phyloP scores from a whole-genome alignment of 306 rosid genomes.

The Cyclanthera cordifolia region DNA sequence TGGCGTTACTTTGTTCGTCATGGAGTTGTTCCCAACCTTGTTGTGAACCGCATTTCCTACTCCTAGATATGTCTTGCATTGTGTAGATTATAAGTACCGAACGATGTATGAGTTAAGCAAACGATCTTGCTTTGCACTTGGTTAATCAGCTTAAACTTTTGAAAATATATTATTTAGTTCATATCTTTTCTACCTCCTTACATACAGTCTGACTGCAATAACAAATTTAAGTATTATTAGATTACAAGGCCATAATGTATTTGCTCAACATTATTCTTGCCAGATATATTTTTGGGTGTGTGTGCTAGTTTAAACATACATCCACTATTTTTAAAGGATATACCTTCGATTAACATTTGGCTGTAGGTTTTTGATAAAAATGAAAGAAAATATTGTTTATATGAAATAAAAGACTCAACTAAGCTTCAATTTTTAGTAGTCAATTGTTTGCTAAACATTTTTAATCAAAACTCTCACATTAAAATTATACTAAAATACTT shows the following conservation, averaged over 20 bases:
- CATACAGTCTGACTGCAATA: no score
- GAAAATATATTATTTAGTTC: not conserved
- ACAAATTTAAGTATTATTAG: no score
- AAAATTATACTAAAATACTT: no score
- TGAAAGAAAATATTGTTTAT: no score
- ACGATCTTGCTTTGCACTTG: not conserved
- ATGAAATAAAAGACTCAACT: no score
- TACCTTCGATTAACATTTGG: no score
- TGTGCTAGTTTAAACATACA: no score
- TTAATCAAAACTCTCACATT: no score
- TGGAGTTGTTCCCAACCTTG: constrained; percentile 98
- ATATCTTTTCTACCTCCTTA: not conserved
- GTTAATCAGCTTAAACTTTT: not conserved
- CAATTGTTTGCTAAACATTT: constrained; percentile 10
- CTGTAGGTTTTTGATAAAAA: no score
- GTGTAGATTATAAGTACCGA: constrained; percentile 51
- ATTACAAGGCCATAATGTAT: not conserved
- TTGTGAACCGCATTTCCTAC: constrained; percentile 79
- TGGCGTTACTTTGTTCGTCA: constrained; percentile 67
- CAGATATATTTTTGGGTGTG: no score
- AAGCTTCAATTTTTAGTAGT: not conserved
- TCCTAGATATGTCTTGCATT: constrained; percentile 63
- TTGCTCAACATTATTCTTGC: no score
- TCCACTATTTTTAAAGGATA: no score
- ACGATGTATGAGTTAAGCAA: constrained; percentile 73